Conservation (phyloP, 208 protist genomes). For the Trypanosoma melophagium region DNA sequence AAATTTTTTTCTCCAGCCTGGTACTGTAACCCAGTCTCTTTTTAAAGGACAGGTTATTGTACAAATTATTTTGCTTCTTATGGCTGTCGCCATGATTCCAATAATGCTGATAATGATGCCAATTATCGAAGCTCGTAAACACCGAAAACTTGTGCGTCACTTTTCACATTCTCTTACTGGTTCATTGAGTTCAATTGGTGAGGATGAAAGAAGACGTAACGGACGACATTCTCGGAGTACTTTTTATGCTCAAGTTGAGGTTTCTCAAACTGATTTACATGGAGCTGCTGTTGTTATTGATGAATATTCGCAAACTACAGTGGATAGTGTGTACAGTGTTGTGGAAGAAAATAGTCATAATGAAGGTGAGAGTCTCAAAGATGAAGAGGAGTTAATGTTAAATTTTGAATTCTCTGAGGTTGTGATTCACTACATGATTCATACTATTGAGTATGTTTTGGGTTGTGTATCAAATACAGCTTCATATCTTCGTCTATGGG, state of each 20-base stretch:
- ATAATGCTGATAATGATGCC: constrained; percentile 92
- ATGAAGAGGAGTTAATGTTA: constrained; percentile 33
- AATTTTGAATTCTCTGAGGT: constrained; percentile 94
- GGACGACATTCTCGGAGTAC: no score
- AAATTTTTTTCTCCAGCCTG: constrained; percentile 92
- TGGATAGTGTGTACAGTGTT: no score
- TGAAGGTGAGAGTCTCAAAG: not conserved
- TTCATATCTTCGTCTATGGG: constrained; percentile 99
- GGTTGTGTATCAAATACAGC: constrained; percentile 99
- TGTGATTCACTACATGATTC: constrained; percentile 98
- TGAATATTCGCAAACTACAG: no score
- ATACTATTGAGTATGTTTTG: constrained; percentile 99
- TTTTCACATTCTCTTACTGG: constrained; percentile 1
- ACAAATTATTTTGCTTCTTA: constrained; percentile 75
- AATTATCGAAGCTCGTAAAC: constrained; percentile 28
- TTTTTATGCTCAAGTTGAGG: no score
- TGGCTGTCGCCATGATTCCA: constrained; percentile 79
- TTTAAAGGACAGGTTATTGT: constrained; percentile 58
- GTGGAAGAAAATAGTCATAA: no score
- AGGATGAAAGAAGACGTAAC: no score
- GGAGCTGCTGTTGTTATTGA: no score
- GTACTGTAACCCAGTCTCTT: constrained; percentile 33
- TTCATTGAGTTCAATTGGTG: not conserved
- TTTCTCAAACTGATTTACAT: no score
- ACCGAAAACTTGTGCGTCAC: constrained; percentile 10